Base-by-base conservation (phyloP, 345 rosid species). In the Arabidopsis arenosa region DNA sequence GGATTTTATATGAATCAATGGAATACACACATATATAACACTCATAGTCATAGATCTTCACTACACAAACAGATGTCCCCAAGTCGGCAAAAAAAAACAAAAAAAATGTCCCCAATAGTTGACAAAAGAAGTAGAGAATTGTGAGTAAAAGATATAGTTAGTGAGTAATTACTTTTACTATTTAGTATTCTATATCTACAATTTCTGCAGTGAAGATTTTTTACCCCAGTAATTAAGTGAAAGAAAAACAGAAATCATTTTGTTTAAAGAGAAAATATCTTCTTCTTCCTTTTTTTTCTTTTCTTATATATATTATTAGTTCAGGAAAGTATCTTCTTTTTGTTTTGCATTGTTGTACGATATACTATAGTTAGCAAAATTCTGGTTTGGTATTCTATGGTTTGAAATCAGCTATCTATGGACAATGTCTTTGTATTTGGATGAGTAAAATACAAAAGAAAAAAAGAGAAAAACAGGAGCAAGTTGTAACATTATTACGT, bases 401-500 rank as follows among this genome's bases (percentile, higher is more conserved):
- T n/a, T 28, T 43, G 52, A 62, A 17, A 21, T 23, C 9, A 21
- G 12, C 33, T 61, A 6, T 47, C 12, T 48, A 54, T 1, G 30
- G 30, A 10, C n/a, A 54, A 54, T 7, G 62, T 18, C 6, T 43
- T 30, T 43, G 55, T 32, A 32, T 11, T 21, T 43, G 33, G 13
- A 44, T 15, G 45, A 7, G 44, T 44, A 70, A 13, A 57, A 30
- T 18, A 70, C 36, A 70, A 18, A 69, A 33, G 5, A 33, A 33
- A 56, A 3, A 6, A 5, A 18, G 21, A 6, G n/a, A 7, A 43
- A 53, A 14, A 44, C 15, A 45, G 7, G 2, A 45, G 58, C 75
- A 71, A 47, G 12, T 61, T 51, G 68, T 59, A 37, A 61, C 68
- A 72, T 48, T 71, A 70, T 56, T 43, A 56, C 36, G n/a, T 59